These are phyloP conservation scores for Penicillium glabrum DNA, from an alignment of 2,329 filamentous ascomycete genomes.

Conservation along the genomic window DNA sequence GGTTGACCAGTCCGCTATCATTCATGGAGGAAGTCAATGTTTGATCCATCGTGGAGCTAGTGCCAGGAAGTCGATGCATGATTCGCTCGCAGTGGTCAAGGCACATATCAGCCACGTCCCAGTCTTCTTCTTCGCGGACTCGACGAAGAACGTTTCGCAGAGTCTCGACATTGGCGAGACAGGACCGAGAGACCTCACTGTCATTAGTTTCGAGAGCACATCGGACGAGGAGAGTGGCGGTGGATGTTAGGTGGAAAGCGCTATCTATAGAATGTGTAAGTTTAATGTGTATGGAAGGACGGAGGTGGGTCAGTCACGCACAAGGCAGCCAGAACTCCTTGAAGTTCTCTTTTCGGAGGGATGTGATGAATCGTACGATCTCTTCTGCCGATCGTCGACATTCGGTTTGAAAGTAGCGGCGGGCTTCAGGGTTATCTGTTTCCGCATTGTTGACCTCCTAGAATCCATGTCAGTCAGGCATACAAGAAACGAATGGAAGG, in stretches of 20 bases:
- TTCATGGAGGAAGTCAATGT: constrained; percentile 17
- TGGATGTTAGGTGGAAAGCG: constrained; percentile 55
- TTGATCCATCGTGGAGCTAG: constrained; percentile 18
- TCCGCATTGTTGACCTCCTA: constrained; percentile 46
- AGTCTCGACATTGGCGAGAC: constrained; percentile 49
- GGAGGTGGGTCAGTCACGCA: constrained; percentile 22
- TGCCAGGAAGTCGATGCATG: constrained; percentile 41
- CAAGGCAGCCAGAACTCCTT: constrained; percentile 55
- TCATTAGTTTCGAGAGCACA: constrained; percentile 54
- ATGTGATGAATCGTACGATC: constrained; percentile 52
- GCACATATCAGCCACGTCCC: constrained; percentile 58
- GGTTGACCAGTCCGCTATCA: constrained; percentile 36
- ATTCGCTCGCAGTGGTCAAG: constrained; percentile 51
- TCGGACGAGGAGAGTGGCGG: constrained; percentile 53
- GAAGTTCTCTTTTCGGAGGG: constrained; percentile 48
- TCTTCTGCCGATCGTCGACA: constrained; percentile 45
- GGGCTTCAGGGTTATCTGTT: constrained; percentile 47
- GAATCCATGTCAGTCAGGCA: constrained; percentile 10
- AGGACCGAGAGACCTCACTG: constrained; percentile 45
- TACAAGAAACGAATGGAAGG: neutral
- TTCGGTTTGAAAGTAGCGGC: constrained; percentile 50
- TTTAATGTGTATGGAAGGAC: neutral
- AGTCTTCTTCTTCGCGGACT: constrained; percentile 52
- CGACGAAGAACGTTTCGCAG: constrained; percentile 50
- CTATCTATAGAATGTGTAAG: constrained; percentile 38